A percentile compares a stretch with the other conserved stretches of the same genome.
phyloP scores from a whole-genome alignment of 2,329 filamentous ascomycete species.

The Penicillium verrucosum region DNA sequence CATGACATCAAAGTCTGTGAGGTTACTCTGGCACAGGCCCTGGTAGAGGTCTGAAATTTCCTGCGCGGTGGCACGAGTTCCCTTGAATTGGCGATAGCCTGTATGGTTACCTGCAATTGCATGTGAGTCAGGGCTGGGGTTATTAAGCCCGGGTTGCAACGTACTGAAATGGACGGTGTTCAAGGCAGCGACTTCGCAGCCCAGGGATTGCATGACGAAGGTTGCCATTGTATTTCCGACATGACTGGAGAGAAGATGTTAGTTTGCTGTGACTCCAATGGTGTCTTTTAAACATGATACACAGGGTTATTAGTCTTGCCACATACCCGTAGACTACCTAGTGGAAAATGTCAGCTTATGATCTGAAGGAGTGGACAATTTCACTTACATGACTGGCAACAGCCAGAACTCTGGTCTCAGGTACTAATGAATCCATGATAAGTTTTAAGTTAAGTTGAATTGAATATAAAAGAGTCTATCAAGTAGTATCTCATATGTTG shows the following conservation, averaged over 20 bases:
- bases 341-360: conserved; percentile 8
- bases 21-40: conserved; percentile 76
- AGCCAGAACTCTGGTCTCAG: conserved; percentile 71
- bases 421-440: conserved; percentile 46
- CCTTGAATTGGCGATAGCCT: conserved; percentile 84
- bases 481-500: neutral
- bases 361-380: conserved; percentile 34
- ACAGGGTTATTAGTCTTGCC: conserved; percentile 1
- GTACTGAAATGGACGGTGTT: conserved; percentile 98
- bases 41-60: conserved; percentile 83
- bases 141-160: conserved; percentile 30
- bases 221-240: conserved; percentile 97
- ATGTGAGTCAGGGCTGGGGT: neutral
- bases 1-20: conserved; percentile 90
- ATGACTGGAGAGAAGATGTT: conserved; percentile 59
- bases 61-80: conserved; percentile 73
- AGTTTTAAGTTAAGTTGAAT: conserved; percentile 8
- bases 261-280: conserved; percentile 8
- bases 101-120: conserved; percentile 77
- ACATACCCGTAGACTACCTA: conserved; percentile 38
- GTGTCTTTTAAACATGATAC: conserved; percentile 7
- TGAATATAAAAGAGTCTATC: conserved; percentile 4
- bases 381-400: conserved; percentile 84
- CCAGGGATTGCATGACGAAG: conserved; percentile 88
- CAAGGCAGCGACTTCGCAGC: conserved; percentile 87